phyloP scores from a whole-genome alignment of 73 alveolate genomes.

The Paramecium sexaurelia region DNA sequence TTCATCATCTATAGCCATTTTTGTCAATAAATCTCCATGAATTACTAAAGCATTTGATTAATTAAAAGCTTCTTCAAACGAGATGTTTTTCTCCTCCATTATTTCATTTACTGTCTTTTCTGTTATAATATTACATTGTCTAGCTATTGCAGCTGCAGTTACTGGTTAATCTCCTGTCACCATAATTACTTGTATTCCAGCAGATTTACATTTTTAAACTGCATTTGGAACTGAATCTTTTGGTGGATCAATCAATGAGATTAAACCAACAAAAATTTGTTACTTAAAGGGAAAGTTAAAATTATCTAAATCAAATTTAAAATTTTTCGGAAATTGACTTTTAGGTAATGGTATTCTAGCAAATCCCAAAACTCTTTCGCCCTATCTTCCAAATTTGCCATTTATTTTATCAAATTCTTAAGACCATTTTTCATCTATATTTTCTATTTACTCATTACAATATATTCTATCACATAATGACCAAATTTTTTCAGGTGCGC shows the following conservation, averaged over 20 bases:
- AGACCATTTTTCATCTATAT: not conserved
- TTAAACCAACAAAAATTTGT: constrained; percentile 80
- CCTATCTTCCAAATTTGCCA: constrained; percentile 70
- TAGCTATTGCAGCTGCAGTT: constrained; percentile 80
- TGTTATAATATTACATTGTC: constrained; percentile 65
- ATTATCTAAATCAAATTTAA: constrained; percentile 64
- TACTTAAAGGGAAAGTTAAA: constrained; percentile 72
- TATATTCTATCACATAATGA: not conserved
- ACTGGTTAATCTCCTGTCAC: constrained; percentile 82
- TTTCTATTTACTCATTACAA: not conserved
- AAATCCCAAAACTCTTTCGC: constrained; percentile 85
- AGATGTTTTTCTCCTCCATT: constrained; percentile 70
- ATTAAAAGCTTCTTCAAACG: constrained; percentile 73
- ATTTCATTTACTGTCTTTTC: constrained; percentile 85
- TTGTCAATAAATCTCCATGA: constrained; percentile 83
- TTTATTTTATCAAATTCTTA: constrained; percentile 65
- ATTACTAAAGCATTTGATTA: constrained; percentile 75
- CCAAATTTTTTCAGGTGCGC: constrained; percentile 93
- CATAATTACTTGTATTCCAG: constrained; percentile 94
- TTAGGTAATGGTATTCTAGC: constrained; percentile 69
- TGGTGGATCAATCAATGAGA: constrained; percentile 95
- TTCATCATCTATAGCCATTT: constrained; percentile 72
- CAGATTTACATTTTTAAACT: constrained; percentile 82
- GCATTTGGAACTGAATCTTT: constrained; percentile 82
- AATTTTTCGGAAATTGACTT: constrained; percentile 45